These are phyloP conservation scores for Quercus tomentella DNA, from an alignment of 331 rosid genomes.

Conservation along the genomic window DNA sequence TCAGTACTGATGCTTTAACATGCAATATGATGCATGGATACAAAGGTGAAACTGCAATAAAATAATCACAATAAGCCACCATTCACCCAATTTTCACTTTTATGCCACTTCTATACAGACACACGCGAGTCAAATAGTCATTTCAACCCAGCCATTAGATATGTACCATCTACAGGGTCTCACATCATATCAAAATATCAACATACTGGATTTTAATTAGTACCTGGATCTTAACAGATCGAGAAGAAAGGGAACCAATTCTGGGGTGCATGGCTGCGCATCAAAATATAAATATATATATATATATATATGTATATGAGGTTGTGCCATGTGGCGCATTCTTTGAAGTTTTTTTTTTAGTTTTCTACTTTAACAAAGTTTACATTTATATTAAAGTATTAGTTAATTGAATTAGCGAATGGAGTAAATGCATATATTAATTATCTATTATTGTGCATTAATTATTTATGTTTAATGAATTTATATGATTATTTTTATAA, in stretches of 20 bases:
- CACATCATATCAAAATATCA: slow-evolving; percentile 10
- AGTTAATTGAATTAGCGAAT: no score
- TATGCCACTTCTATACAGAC: background rate
- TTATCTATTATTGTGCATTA: no score
- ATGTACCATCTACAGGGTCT: background rate
- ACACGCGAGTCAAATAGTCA: background rate
- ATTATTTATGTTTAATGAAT: no score
- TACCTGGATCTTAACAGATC: slow-evolving; percentile 88
- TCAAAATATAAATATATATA: slow-evolving; percentile 58
- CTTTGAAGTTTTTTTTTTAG: no score
- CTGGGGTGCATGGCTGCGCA: slow-evolving; percentile 88
- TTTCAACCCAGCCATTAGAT: background rate
- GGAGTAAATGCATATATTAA: no score
- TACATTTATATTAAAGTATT: no score
- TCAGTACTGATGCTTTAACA: background rate
- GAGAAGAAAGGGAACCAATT: slow-evolving; percentile 69
- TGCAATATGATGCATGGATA: background rate
- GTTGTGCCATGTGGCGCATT: no score
- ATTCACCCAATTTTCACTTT: slow-evolving; percentile 6
- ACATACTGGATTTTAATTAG: slow-evolving; percentile 1
- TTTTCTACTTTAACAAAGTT: no score
- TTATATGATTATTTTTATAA: no score
- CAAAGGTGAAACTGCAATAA: no score
- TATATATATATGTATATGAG: no score
- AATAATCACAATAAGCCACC: no score